phyloP scores from a whole-genome alignment of 345 rosid genomes.

The Eucalyptus dawsonii region DNA sequence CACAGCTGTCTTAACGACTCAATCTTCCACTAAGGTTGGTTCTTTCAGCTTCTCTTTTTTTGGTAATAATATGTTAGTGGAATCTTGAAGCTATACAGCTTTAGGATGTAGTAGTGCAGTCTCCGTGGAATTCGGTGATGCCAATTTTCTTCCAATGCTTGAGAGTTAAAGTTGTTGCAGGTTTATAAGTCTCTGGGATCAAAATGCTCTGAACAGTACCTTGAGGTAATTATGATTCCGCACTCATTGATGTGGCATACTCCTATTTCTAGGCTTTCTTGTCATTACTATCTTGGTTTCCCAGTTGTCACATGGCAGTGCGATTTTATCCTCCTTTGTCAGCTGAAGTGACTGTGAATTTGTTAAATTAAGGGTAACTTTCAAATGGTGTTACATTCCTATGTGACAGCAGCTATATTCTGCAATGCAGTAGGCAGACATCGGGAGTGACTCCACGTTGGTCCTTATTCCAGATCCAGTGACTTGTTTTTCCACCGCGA shows the following conservation, averaged over 20 bases:
- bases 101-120: neutral
- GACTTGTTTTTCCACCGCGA: conserved; percentile 83
- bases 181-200: conserved; percentile 76
- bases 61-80: neutral
- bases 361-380: neutral
- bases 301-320: neutral
- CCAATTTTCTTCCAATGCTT: neutral
- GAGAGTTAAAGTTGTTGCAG: conserved; percentile 5
- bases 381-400: neutral
- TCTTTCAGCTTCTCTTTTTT: neutral
- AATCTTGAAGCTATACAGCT: neutral
- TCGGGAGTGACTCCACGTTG: conserved; percentile 55
- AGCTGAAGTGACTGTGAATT: neutral
- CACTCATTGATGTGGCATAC: neutral
- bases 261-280: neutral
- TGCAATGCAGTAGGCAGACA: conserved; percentile 53
- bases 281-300: neutral
- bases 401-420: neutral
- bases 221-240: conserved; percentile 38
- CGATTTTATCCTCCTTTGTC: neutral
- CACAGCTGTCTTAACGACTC: conserved; percentile 70
- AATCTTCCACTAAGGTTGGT: conserved; percentile 82
- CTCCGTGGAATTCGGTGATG: neutral
- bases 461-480: conserved; percentile 87
- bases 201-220: conserved; percentile 46